A percentile compares a stretch with the other conserved stretches of the same genome.
phyloP scores from a whole-genome alignment of 495 filamentous ascomycete genomes.

The Chlorociboria aeruginascens region DNA sequence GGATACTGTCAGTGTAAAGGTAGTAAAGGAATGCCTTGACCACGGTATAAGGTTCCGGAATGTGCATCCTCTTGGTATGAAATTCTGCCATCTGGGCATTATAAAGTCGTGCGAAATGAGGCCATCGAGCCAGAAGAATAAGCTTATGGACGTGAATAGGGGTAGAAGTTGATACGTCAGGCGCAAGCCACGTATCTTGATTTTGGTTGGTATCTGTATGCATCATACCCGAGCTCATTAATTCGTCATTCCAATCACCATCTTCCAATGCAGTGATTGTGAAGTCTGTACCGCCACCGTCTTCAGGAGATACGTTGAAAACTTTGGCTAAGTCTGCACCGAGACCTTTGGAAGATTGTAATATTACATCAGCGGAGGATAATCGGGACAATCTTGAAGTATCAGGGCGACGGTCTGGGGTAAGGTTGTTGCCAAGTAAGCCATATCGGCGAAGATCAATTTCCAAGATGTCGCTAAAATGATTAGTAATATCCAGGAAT shows the following conservation, averaged over 20 bases:
- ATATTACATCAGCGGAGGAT: constrained; percentile 22
- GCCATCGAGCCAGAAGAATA: constrained; percentile 89
- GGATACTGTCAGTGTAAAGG: constrained; percentile 88
- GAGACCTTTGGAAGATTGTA: constrained; percentile 48
- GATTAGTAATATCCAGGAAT: neutral
- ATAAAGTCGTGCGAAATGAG: constrained; percentile 86
- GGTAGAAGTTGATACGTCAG: constrained; percentile 54
- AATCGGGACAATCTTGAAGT: constrained; percentile 41
- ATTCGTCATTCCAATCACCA: constrained; percentile 53
- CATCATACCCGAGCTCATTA: constrained; percentile 38
- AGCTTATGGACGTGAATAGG: constrained; percentile 90
- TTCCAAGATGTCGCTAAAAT: constrained; percentile 65
- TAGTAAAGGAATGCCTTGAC: constrained; percentile 94
- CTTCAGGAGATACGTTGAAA: constrained; percentile 73
- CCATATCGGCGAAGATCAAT: constrained; percentile 80
- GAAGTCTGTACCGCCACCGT: constrained; percentile 74
- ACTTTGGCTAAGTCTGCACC: constrained; percentile 70
- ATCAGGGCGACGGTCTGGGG: constrained; percentile 45
- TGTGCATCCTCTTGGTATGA: constrained; percentile 92
- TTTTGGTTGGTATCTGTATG: constrained; percentile 27
- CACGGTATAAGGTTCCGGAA: constrained; percentile 88
- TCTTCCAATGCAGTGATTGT: constrained; percentile 66
- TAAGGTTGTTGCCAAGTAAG: constrained; percentile 67
- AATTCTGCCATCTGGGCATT: constrained; percentile 92
- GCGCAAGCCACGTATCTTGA: constrained; percentile 48